Percentiles rank a stretch among this genome's conserved stretches.
Evolutionary conservation across 805 yeast genomes (phyloP).

Genomic region (Candida railenensis): DNA sequence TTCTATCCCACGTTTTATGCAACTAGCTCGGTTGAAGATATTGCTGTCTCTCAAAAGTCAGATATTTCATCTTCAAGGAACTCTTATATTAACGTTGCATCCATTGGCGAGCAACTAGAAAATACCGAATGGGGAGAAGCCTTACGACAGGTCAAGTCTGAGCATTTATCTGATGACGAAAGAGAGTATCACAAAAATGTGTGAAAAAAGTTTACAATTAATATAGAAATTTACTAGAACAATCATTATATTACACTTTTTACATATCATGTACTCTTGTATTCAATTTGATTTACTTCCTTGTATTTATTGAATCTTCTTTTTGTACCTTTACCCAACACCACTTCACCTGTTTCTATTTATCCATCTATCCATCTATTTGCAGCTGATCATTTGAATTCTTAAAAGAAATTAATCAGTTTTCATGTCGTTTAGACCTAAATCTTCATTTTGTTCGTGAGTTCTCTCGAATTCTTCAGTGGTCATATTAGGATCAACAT

Average conservation of each 20-base stretch:
- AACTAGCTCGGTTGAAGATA: neutral
- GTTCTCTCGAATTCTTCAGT: constrained; percentile 91
- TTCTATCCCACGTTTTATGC: neutral
- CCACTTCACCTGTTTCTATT: constrained; percentile 1
- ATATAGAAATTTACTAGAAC: constrained; percentile 1
- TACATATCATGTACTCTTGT: neutral
- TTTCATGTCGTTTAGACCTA: constrained; percentile 69
- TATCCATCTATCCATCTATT: neutral
- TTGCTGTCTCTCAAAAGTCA: neutral
- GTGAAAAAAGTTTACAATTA: constrained; percentile 2
- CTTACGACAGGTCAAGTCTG: constrained; percentile 17
- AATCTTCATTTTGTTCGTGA: constrained; percentile 82
- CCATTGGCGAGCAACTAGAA: constrained; percentile 24
- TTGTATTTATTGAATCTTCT: no score
- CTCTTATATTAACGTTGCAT: constrained; percentile 19
- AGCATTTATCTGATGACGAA: constrained; percentile 5
- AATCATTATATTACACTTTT: neutral
- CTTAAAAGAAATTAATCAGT: constrained; percentile 26
- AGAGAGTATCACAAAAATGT: neutral
- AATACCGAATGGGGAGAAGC: constrained; percentile 27
- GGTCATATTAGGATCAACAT: constrained; percentile 92
- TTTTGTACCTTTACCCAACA: no score
- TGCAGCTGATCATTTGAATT: neutral
- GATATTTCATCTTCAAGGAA: constrained; percentile 7
- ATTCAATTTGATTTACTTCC: neutral